phyloP scores from a whole-genome alignment of 495 filamentous ascomycete species.

The Apodospora peruviana region DNA sequence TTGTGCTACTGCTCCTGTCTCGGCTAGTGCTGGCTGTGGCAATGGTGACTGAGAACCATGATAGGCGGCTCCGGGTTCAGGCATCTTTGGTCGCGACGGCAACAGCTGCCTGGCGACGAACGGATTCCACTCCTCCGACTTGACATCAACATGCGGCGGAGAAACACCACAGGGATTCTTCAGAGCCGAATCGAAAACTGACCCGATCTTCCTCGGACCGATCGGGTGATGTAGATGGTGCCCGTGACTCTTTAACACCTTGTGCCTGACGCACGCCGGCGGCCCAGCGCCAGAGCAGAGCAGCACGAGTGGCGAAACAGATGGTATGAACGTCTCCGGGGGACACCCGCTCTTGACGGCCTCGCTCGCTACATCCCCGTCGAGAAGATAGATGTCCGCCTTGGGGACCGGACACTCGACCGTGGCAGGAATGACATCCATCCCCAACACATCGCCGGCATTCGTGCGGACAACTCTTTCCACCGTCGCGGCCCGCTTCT shows the following conservation, averaged over 20 bases:
- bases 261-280: constrained; percentile 4
- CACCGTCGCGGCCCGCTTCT: constrained; percentile 4
- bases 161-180: constrained; percentile 5
- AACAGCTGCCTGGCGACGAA: background rate
- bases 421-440: constrained; percentile 9
- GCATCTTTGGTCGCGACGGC: background rate
- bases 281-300: constrained; percentile 15
- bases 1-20: too few relatives aligned
- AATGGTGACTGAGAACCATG: background rate
- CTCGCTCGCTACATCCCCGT: constrained; percentile 1
- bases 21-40: background rate
- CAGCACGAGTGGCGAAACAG: constrained; percentile 9
- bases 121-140: background rate
- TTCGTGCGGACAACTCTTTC: constrained; percentile 11
- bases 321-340: background rate
- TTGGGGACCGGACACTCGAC: constrained; percentile 2
- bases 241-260: background rate
- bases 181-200: constrained; percentile 6
- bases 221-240: constrained; percentile 21
- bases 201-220: constrained; percentile 14
- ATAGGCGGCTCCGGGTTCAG: too few relatives aligned
- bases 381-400: constrained; percentile 20
- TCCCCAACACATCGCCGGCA: constrained; percentile 11
- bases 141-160: constrained; percentile 10
- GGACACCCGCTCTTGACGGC: background rate